Evolutionary conservation across 495 filamentous ascomycete species (phyloP).

Genomic region (Penicillium coffeae): DNA sequence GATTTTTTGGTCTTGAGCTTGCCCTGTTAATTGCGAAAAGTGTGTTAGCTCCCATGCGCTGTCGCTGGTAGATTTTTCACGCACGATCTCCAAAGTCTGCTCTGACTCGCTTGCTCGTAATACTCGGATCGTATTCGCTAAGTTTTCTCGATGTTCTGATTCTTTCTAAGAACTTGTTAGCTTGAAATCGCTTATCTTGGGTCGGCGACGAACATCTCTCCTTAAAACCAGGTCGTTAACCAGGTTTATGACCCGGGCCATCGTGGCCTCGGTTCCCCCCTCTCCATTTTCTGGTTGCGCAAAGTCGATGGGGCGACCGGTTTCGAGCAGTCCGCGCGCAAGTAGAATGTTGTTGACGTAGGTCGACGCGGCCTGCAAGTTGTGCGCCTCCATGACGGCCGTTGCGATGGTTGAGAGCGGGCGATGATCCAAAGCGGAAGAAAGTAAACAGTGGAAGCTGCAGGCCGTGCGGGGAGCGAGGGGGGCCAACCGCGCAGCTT

Average conservation of each 20-base stretch:
- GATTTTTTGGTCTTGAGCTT: conserved; percentile 64
- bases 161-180: conserved; percentile 62
- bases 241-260: conserved; percentile 83
- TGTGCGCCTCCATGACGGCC: conserved; percentile 67
- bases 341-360: conserved; percentile 97
- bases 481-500: conserved; percentile 18
- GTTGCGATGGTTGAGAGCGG: conserved; percentile 12
- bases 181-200: neutral
- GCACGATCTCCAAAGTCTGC: conserved; percentile 57
- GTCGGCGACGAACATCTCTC: conserved; percentile 64
- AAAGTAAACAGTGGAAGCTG: conserved; percentile 39
- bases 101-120: conserved; percentile 68
- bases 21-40: conserved; percentile 29
- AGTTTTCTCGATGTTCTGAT: conserved; percentile 73
- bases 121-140: conserved; percentile 73
- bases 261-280: conserved; percentile 61
- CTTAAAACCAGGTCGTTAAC: conserved; percentile 86
- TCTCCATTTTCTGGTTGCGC: conserved; percentile 65
- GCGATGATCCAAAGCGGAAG: conserved; percentile 34
- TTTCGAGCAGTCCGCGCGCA: conserved; percentile 80
- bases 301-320: conserved; percentile 83
- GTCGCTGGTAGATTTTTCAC: neutral
- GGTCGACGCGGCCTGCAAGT: conserved; percentile 79
- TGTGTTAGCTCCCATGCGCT: conserved; percentile 10
- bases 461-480: conserved; percentile 11